Base-by-base conservation (phyloP, 1,284 basidiomycete genomes). In the Heliocybe sulcata region DNA sequence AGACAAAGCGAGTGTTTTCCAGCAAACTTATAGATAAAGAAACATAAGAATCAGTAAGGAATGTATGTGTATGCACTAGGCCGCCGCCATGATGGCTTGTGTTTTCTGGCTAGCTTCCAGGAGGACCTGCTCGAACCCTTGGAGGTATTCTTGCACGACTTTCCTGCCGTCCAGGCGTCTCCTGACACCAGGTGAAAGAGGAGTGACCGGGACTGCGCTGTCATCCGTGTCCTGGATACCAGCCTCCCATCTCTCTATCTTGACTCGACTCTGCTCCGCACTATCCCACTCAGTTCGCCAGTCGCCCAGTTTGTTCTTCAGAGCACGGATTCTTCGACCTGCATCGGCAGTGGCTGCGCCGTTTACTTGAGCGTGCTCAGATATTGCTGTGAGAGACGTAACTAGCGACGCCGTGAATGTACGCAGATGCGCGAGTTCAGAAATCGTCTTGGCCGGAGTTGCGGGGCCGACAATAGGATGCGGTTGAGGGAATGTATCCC, bases 351-450 rank as follows among this genome's bases (percentile, higher is more conserved):
- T 89, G 2, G 85, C 86, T 0, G 86, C 90, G 19, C 86, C 82
- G 62, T 90, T 90, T 51, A 91, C 87, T 66, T 92, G 89, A 9
- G 88, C 87, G 57, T 92, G 89, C 63, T 92, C 89, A n/a, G 88
- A 90, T 59, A 92, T 82, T 33, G 81, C 80, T 2, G 82, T 78
- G 35, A 92, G 77, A 8, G 88, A 87, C n/a, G 82, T 72, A 42
- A 85, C 81, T 48, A 91, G 79, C 3, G 86, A 84, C 16, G 82
- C 70, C 0, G 88, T 91, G 63, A 83, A 80, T 23, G 82, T 77
- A 35, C 89, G 85, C 55, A 91, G 72, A 61, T 89, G 79, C 0
- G 82, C 74, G 51, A 92, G 73, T 59, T 86, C 82, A 0, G 81
- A 73, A 35, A 86, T 73, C 0, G 82, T 76, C 19, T 71, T 77